Conservation (phyloP, 768 basidiomycete species). For the Mycena albidolilacea region DNA sequence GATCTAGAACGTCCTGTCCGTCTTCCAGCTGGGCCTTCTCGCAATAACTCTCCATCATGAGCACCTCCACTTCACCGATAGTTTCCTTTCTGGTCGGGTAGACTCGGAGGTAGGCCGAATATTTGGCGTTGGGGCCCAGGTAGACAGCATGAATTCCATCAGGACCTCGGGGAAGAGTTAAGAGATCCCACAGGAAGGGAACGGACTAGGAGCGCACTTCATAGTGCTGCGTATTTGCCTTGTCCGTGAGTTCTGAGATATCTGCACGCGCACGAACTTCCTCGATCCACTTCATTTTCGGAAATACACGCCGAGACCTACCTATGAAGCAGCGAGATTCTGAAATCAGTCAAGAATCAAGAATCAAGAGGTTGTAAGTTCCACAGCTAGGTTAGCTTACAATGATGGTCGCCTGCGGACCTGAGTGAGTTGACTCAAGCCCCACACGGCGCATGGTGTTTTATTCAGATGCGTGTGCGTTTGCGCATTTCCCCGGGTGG, state of each 20-base stretch:
- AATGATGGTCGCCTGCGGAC: no score
- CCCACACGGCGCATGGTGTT: no score
- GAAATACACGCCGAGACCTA: no score
- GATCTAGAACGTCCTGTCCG: slow-evolving; percentile 74
- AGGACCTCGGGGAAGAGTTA: slow-evolving; percentile 57
- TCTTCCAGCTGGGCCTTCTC: slow-evolving; percentile 73
- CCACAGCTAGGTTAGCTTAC: no score
- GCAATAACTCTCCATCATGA: slow-evolving; percentile 79
- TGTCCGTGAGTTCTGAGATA: slow-evolving; percentile 75
- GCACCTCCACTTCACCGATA: slow-evolving; percentile 73
- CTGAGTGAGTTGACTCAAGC: no score
- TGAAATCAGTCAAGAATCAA: no score
- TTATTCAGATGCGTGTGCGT: no score
- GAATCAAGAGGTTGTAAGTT: no score
- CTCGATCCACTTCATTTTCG: slow-evolving; percentile 77
- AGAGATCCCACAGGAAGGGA: not conserved
- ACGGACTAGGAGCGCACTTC: slow-evolving; percentile 59
- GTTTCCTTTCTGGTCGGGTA: slow-evolving; percentile 74
- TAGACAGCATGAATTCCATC: slow-evolving; percentile 74
- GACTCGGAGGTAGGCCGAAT: slow-evolving; percentile 66
- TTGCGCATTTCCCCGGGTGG: no score
- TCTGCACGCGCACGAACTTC: slow-evolving; percentile 61
- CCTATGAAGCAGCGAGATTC: no score
- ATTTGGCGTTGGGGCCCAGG: slow-evolving; percentile 78
- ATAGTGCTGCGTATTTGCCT: slow-evolving; percentile 86